Base-by-base conservation (phyloP, 495 filamentous ascomycete species). In the Lentithecium fluviatile region DNA sequence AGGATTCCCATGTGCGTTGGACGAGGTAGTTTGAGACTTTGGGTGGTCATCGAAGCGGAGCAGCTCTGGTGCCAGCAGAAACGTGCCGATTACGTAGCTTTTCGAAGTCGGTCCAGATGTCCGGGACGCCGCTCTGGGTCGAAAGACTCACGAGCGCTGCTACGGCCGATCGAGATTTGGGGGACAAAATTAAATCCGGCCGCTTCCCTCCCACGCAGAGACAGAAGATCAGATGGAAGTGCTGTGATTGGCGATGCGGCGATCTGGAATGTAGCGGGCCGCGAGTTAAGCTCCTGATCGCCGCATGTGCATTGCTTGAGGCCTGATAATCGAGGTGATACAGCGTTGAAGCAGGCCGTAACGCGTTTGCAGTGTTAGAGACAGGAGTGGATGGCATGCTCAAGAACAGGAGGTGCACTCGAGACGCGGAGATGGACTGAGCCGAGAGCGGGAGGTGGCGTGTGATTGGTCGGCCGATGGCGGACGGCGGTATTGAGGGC, bases 311-410 rank as follows among this genome's bases (percentile, higher is more conserved):
- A 37, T 20, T 19, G 4, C 21, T 26, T 46, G 3, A 43, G 24
- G 43, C 21, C 56, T 59, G 56, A 43, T 36, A 26, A 45, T 20
- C 26, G 1, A 52, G 52, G 51, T 62, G 58, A 61, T 38, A 61
- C 56, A 51, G 17, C 15, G 11, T 42, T 59, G 56, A 59, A 50
- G 56, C 56, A 54, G 56, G 36, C 58, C 21, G 42, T 43, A 50
- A 54, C 49, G 58, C 58, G 23, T 45, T 40, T 24, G 21, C 38
- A 17, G 58, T 60, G 40, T 60, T 23, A 45, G 58, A 54, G 23
- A 24, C 15, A 15, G 17, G n/a, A 26, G 24, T 8, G 36, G 49
- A 37, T 0, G 21, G 40, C 40, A 49, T 49, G 25, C 42, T 49
- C 54, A n/a, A 25, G 20, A 40, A 46, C 47, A 60, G 57, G 58